Evolutionary conservation across 2,329 filamentous ascomycete genomes (phyloP).

Genomic region (Ceratocystis cubensis): DNA sequence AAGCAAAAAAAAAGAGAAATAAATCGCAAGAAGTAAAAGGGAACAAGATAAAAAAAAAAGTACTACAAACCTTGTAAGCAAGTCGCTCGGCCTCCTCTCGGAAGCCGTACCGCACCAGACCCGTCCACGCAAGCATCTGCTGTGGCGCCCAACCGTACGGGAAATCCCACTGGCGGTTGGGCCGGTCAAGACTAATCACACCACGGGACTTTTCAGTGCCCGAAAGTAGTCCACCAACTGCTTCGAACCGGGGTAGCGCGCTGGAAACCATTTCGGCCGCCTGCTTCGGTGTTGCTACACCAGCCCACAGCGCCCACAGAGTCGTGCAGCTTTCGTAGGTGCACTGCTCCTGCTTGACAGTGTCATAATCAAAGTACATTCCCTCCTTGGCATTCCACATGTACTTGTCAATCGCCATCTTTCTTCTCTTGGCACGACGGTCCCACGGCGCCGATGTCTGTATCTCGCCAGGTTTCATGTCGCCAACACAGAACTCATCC

Average conservation of each 20-base stretch:
- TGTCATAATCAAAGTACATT: slow-evolving; percentile 98
- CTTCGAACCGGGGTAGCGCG: slow-evolving; percentile 79
- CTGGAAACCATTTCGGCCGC: slow-evolving; percentile 70
- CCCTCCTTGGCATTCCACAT: slow-evolving; percentile 85
- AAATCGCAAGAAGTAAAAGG: not conserved
- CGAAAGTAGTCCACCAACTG: slow-evolving; percentile 72
- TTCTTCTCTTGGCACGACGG: slow-evolving; percentile 70
- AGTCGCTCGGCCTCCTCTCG: slow-evolving; percentile 77
- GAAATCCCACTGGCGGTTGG: slow-evolving; percentile 97
- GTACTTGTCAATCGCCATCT: slow-evolving; percentile 78
- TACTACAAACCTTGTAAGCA: slow-evolving; percentile 52
- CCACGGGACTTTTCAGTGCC: slow-evolving; percentile 86
- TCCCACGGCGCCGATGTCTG: slow-evolving; percentile 86
- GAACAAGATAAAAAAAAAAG: not conserved
- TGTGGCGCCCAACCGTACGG: slow-evolving; percentile 97
- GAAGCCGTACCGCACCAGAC: slow-evolving; percentile 81
- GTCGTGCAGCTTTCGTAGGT: slow-evolving; percentile 86
- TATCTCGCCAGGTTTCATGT: slow-evolving; percentile 51
- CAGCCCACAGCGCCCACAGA: slow-evolving; percentile 96
- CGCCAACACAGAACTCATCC: slow-evolving; percentile 60
- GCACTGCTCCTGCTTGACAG: slow-evolving; percentile 63
- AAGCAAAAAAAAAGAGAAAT: not conserved
- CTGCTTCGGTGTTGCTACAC: slow-evolving; percentile 71
- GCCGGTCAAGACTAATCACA: slow-evolving; percentile 61
- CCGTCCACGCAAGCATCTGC: slow-evolving; percentile 96